Evolutionary conservation across 768 basidiomycete genomes (phyloP), one percentile per base, ranked within the genome.

Genomic region (Lepiota brunneoincarnata): DNA sequence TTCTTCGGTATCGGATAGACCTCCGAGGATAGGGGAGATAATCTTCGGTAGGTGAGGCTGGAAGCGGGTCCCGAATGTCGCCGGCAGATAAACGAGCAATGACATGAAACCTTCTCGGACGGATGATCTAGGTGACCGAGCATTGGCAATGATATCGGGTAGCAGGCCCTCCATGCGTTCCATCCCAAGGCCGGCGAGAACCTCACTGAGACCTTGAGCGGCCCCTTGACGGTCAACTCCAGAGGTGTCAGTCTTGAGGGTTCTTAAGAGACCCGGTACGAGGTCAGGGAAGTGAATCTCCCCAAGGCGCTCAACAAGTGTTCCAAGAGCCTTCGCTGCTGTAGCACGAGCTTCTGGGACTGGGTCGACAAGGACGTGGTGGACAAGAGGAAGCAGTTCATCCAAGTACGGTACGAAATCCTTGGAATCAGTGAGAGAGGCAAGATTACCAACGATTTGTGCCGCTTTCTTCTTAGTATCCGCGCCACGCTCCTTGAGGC

Each of bases 91-190:
- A 15, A 98, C 93, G 34, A 99, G 83, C 11, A 98, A 77, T 0
- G 95, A 97, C 87, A 99, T 98, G 77, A 98, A 98, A 9, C 97
- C 97, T 76, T 98, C 97, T 34, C 94, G 83, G 38, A 98, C 90
- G 23, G 93, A 95, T 21, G 94, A 80, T 9, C 92, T 78, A 1
- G 93, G 89, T 43, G 92, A 95, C 60, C 90, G 85, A 2, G 94
- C 91, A 66, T 93, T 98, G 24, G 81, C 82, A 58, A 99, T 87
- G 64, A 99, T 93, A 60, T 96, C 93, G 0, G 97, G 97, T 2
- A 98, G 78, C 1, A 99, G 77, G 5, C 91, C 89, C 65, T 99
- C 97, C 58, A 99, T 79, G 42, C 94, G 81, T 58, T 98, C 95
- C 89, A 97, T 95, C n/a, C 97, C 97, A 26, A 98, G 82, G 17